Base-by-base conservation (phyloP, 768 basidiomycete genomes). In the Suillus lakei region DNA sequence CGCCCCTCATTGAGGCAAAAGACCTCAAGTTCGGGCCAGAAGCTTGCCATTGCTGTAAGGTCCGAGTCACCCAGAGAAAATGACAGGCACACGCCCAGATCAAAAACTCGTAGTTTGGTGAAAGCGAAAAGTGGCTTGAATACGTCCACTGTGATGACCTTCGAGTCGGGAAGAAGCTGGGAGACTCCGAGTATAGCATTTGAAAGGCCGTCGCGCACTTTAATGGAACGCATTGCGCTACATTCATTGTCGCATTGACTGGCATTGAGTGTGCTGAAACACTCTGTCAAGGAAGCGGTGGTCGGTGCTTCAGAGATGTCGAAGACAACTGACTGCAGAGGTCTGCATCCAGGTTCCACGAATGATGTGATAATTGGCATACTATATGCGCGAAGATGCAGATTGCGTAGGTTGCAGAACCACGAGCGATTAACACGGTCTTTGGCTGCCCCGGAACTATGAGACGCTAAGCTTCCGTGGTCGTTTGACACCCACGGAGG, bases 21-120 rank as follows among this genome's bases (percentile, higher is more conserved):
- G 18, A 59, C 39, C 39, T 59, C 58, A n/a, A 59, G 58, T 41
- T 59, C 58, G 28, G 58, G 58, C 58, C 58, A 59, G 58, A 39
- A 59, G 58, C 26, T 41, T 41, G 58, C 58, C 58, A 59, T 59
- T 12, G 39, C 21, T 12, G 58, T 28, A 59, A 59, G 38, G 18
- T 59, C 58, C 6, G 39, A 59, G 38, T 59, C 58, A 59, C 39
- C 28, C 18, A 59, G 18, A 30, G 58, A 41, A 59, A 41, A 59
- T 41, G 58, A 59, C 28, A 59, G 39, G 39, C 58, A 59, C 39
- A 59, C 58, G 26, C 58, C 58, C 26, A 59, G 58, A 59, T 59
- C 58, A 28, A 59, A 41, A 21, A 43, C 23, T 41, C 58, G 58
- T 23, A 59, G 28, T 41, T 59, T 59, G 28, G 38, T 59, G 39